Conservation (phyloP, 176 grass and related monocot species). For the Oryza rufipogon region DNA sequence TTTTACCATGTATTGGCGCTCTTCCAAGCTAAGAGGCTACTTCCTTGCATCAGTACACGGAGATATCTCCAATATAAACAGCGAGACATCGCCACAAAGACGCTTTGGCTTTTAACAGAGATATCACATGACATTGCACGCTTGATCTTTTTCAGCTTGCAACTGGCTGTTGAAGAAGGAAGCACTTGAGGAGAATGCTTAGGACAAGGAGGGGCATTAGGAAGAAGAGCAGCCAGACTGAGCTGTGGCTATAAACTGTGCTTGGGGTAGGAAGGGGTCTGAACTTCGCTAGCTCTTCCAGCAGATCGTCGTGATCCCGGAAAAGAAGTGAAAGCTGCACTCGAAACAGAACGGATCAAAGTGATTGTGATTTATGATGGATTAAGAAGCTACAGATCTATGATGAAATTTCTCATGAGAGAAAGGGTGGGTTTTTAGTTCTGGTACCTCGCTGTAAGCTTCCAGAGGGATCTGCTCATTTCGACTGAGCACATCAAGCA, state of each 20-base stretch:
- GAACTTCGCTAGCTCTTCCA: slow-evolving; percentile 58
- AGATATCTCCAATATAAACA: not conserved
- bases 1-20: not conserved
- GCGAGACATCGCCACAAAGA: not conserved
- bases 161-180: slow-evolving; percentile 40
- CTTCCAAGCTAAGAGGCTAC: not conserved
- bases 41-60: not conserved
- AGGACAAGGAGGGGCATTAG: slow-evolving; percentile 57
- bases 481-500: slow-evolving; percentile 63
- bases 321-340: slow-evolving; percentile 57
- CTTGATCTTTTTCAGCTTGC: not conserved
- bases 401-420: not conserved
- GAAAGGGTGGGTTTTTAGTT: not conserved
- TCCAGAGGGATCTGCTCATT: slow-evolving; percentile 56
- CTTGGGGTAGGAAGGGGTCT: slow-evolving; percentile 48
- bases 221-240: slow-evolving; percentile 62
- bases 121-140: not conserved
- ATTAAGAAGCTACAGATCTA: not conserved
- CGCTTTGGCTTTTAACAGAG: not conserved
- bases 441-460: slow-evolving; percentile 59
- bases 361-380: slow-evolving; percentile 9
- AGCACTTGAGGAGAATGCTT: slow-evolving; percentile 47
- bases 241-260: slow-evolving; percentile 36
- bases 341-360: slow-evolving; percentile 15
- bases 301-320: slow-evolving; percentile 57